Evolutionary conservation across 73 alveolate species (phyloP), one percentile per base, ranked within the genome.

Genomic region (Paramecium octaurelia): DNA sequence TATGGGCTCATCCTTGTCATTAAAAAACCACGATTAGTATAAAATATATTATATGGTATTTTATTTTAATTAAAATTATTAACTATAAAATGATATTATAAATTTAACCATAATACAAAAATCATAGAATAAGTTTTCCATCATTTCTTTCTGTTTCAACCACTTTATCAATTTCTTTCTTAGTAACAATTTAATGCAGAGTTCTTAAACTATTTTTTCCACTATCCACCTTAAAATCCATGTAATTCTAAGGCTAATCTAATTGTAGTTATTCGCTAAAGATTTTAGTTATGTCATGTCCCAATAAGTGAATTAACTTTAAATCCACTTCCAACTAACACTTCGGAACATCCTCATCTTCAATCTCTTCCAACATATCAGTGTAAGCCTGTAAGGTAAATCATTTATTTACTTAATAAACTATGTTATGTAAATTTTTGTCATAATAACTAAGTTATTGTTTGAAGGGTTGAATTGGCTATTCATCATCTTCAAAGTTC

Each of bases 401-500:
- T 0, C 9, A 7, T 20, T 14, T 48, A 16, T 10, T 21, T 59
- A 59, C 77, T 10, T 59, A 34, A 20, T 64, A 64, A 2, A 64
- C 42, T 31, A 64, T 64, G 24, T 64, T 64, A 64, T 64, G 84
- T 14, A 64, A 27, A 31, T 64, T 31, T 31, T 27, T 34, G 27
- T 64, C 84, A 64, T 64, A 31, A 31, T 64, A 31, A 64, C 29
- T 64, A 34, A 64, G 50, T 31, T 64, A 34, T 24, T 59, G 23
- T 3, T 64, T 34, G 7, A 31, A 27, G 8, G 44, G 18, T 24
- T 68, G 16, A n/a, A 68, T 68, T 8, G 85, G 85, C 9, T 29
- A 68, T 75, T 75, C 88, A 11, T 75, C 84, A 64, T 64, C 84
- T 75, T 75, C 88, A 38, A 42, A 35, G 8, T 38, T 38, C 88